Percentiles rank a stretch among this genome's conserved stretches.
phyloP scores from a whole-genome alignment of 306 rosid genomes.

The Benincasa hispida region DNA sequence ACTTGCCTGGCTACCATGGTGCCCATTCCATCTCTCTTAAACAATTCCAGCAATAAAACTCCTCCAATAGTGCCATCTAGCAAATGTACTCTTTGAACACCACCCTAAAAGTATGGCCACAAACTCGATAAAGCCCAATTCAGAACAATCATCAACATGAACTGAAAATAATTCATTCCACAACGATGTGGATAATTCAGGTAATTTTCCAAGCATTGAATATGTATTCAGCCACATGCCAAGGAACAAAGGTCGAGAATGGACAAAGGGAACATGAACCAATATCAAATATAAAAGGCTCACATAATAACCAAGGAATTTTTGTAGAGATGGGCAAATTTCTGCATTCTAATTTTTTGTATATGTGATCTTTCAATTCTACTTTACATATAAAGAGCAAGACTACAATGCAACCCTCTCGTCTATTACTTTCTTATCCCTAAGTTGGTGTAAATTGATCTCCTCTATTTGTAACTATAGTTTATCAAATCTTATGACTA shows the following conservation, averaged over 20 bases:
- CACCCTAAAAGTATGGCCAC: conserved; percentile 48
- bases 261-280: not conserved
- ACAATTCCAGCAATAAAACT: conserved; percentile 83
- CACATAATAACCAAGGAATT: not conserved
- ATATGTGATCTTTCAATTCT: not conserved
- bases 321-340: not conserved
- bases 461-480: too few relatives aligned
- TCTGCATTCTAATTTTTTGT: not conserved
- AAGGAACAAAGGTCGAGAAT: not conserved
- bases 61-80: conserved; percentile 90
- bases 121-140: not conserved
- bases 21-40: conserved; percentile 97
- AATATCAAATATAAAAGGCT: not conserved
- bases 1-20: conserved; percentile 97
- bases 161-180: not conserved
- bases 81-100: conserved; percentile 97
- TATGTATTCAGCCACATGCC: not conserved
- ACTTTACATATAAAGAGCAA: not conserved
- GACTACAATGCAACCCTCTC: too few relatives aligned
- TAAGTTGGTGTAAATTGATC: too few relatives aligned
- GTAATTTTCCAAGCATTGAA: not conserved
- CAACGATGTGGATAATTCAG: not conserved
- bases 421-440: too few relatives aligned
- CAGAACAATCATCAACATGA: not conserved
- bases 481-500: too few relatives aligned